A percentile compares a stretch with the other conserved stretches of the same genome.
phyloP scores from a whole-genome alignment of 331 rosid species.

The Rhamnella rubrinervis region DNA sequence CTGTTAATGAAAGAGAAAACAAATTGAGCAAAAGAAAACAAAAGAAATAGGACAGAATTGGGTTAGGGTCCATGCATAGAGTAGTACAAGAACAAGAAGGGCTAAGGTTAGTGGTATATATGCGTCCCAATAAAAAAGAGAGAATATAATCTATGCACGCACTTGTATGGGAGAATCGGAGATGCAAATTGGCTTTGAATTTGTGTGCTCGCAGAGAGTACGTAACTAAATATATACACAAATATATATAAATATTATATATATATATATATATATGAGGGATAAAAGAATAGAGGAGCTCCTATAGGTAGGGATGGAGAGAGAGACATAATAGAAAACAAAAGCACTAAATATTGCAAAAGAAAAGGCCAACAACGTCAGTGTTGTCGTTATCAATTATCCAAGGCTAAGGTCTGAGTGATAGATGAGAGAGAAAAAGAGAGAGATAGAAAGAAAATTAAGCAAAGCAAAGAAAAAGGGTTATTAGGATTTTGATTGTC shows the following conservation, averaged over 20 bases:
- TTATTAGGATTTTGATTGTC: constrained; percentile 49
- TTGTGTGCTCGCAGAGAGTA: constrained; percentile 11
- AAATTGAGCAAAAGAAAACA: not conserved
- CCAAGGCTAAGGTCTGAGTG: too few species aligned
- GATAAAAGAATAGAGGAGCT: not conserved
- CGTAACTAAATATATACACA: not conserved
- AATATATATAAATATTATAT: not conserved
- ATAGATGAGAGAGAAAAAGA: not conserved
- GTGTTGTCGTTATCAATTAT: constrained; percentile 28
- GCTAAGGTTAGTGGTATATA: not conserved
- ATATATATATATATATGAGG: not conserved
- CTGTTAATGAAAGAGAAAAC: not conserved
- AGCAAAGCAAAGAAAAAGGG: not conserved
- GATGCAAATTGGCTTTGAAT: constrained; percentile 25
- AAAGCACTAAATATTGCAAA: constrained; percentile 36
- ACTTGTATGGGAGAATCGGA: constrained; percentile 42
- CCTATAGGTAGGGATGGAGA: not conserved
- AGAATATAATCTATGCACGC: constrained; percentile 38
- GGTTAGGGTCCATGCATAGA: not conserved
- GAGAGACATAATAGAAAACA: constrained; percentile 25
- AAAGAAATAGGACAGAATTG: not conserved
- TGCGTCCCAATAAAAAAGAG: not conserved
- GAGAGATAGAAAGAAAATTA: constrained; percentile 13
- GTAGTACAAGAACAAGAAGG: too few species aligned
- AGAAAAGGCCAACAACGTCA: constrained; percentile 39